A percentile compares a stretch with the other conserved stretches of the same genome.
Conservation (phyloP, 106 monocot species). For the Dactylorhiza incarnata region DNA sequence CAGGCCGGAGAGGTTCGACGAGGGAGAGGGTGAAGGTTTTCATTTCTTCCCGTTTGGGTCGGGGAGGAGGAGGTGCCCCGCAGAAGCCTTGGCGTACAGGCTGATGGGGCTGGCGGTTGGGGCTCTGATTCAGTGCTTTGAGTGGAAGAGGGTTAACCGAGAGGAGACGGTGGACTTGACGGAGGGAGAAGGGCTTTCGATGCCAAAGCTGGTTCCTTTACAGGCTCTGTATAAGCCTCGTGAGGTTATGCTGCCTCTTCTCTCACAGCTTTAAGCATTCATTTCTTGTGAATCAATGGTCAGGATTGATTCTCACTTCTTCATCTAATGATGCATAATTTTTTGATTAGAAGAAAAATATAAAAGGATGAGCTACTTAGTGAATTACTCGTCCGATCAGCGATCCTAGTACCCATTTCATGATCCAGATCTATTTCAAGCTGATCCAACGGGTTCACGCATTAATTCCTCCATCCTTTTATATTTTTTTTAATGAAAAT, state of each 20-base stretch:
- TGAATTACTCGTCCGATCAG: no score
- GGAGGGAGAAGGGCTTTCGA: not conserved
- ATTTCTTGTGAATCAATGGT: no score
- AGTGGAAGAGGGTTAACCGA: conserved; percentile 9
- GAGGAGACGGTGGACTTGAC: conserved; percentile 9
- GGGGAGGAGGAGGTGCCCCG: conserved; percentile 37
- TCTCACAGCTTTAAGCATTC: not conserved
- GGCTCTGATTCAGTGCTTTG: conserved; percentile 16
- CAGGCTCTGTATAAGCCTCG: conserved; percentile 4
- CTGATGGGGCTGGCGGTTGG: conserved; percentile 11
- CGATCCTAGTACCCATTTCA: no score
- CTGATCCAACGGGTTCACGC: no score
- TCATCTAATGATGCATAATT: no score
- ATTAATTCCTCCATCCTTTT: no score
- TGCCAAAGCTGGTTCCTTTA: conserved; percentile 4
- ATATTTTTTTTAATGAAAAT: no score
- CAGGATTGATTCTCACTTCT: no score
- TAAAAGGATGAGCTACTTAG: no score
- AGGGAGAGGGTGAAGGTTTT: not conserved
- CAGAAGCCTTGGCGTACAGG: conserved; percentile 8
- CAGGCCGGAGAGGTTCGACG: conserved; percentile 34
- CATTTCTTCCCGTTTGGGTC: conserved; percentile 19
- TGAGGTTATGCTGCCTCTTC: conserved; percentile 2
- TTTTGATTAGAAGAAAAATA: no score
- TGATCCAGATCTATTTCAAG: no score